Evolutionary conservation across 1,139 yeast species (phyloP).

Genomic region (Debaryomyces sp.): DNA sequence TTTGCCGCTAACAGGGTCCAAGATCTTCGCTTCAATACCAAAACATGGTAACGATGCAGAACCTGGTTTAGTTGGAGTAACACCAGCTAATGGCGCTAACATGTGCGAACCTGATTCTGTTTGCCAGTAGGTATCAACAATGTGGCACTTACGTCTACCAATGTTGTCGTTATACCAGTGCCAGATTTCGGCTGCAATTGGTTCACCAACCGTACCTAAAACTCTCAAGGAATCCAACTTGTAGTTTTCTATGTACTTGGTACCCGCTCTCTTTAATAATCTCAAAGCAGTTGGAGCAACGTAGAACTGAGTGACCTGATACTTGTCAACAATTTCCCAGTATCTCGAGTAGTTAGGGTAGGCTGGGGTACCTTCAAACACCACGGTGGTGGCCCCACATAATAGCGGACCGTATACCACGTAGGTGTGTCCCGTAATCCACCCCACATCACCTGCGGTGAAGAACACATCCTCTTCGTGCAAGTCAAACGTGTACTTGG

Average conservation of each 20-base stretch:
- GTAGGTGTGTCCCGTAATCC: slow-evolving; percentile 89
- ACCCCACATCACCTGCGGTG: slow-evolving; percentile 88
- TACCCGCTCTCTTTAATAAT: slow-evolving; percentile 81
- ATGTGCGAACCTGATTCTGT: slow-evolving; percentile 83
- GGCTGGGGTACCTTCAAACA: slow-evolving; percentile 87
- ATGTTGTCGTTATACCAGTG: slow-evolving; percentile 84
- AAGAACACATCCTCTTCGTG: slow-evolving; percentile 72
- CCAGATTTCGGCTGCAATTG: slow-evolving; percentile 93
- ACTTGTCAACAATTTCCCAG: slow-evolving; percentile 80
- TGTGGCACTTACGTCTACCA: slow-evolving; percentile 74
- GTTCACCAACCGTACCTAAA: slow-evolving; percentile 89
- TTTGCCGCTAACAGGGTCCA: slow-evolving; percentile 73
- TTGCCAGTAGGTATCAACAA: slow-evolving; percentile 84
- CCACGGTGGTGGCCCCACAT: slow-evolving; percentile 79
- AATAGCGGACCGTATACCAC: slow-evolving; percentile 81
- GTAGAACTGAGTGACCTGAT: slow-evolving; percentile 80
- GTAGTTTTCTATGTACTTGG: slow-evolving; percentile 61
- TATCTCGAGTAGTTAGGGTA: slow-evolving; percentile 79
- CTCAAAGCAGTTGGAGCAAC: slow-evolving; percentile 92
- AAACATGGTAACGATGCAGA: slow-evolving; percentile 79
- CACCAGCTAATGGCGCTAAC: slow-evolving; percentile 70
- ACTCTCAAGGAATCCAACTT: slow-evolving; percentile 70
- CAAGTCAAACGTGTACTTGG: slow-evolving; percentile 76
- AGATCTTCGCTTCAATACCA: slow-evolving; percentile 68
- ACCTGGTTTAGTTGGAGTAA: slow-evolving; percentile 79